Base-by-base conservation (phyloP, 768 basidiomycete genomes). In the Lactarius sp. region DNA sequence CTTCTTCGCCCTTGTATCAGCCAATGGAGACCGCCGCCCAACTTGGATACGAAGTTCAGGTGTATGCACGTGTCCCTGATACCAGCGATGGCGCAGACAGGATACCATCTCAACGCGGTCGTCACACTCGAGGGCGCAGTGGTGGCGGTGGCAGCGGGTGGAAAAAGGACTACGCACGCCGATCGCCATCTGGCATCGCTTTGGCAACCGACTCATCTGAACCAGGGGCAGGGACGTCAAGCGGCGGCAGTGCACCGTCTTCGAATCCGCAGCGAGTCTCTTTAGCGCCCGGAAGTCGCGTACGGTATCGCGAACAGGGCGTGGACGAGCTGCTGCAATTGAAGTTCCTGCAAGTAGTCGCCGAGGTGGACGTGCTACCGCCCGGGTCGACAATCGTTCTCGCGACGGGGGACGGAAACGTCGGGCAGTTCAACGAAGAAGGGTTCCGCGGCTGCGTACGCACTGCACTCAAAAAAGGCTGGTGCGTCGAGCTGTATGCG, bases 261-360 rank as follows among this genome's bases (percentile, higher is more conserved):
- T 46, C 61, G 59, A 68, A 57, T 51, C 31, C 62, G 18, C 36
- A 69, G 37, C 50, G 64, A 46, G 33, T 49, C 59, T 47, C 56
- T 34, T 61, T 60, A 42, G 68, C 71, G 14, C 73, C 39, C 47
- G 57, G 12, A 20, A 69, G 71, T 36, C 81, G 83, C 41, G 74
- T 85, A 59, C 82, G 85, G 41, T 92, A 87, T 71, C 83, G 91
- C 61, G 92, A 95, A 71, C 94, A 98, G 75, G 94, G 92, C 12
- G 95, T 98, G 2, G 95, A 98, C 72, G 95, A 98, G 75, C 80
- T 97, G 31, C 76, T 98, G 55, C 94, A 97, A 74, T 79, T 98
- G 62, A 97, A 98, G 73, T 79, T 98, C 36, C 87, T 94, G 68
- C 93, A 95, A 72, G 87, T 88, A 12, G 78, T 98, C 56, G 85